phyloP scores from a whole-genome alignment of 2,329 filamentous ascomycete species.

The Cercospora berteroae region DNA sequence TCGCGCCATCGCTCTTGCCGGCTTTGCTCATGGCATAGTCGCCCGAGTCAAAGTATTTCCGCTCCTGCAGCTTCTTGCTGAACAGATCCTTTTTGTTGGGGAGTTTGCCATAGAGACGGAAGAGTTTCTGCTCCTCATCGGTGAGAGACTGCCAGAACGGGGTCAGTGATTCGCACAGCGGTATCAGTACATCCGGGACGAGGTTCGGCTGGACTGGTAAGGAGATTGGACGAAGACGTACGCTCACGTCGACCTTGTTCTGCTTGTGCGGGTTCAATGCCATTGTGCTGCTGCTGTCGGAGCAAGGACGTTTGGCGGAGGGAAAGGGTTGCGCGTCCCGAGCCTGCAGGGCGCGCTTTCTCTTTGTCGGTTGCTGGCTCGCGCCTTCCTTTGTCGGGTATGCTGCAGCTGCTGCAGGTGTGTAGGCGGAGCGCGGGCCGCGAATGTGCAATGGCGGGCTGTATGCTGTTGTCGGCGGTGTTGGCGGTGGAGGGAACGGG shows the following conservation, averaged over 20 bases:
- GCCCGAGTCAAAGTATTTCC: conserved; percentile 95
- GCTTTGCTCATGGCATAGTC: conserved; percentile 95
- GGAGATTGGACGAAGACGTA: conserved; percentile 51
- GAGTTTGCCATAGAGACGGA: conserved; percentile 96
- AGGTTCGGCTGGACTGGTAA: not conserved
- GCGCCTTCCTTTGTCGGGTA: not conserved
- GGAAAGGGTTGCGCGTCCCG: not conserved
- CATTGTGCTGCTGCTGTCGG: conserved; percentile 13
- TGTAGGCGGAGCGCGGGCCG: not conserved
- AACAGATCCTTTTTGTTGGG: conserved; percentile 94
- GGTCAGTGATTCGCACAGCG: conserved; percentile 13
- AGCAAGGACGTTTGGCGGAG: not conserved
- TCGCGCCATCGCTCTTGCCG: conserved; percentile 87
- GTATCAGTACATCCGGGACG: conserved; percentile 9
- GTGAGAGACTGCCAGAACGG: conserved; percentile 60
- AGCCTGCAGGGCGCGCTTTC: conserved; percentile 11
- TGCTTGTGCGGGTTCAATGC: conserved; percentile 89
- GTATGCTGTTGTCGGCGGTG: not conserved
- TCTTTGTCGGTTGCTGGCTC: not conserved
- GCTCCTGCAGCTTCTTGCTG: conserved; percentile 98
- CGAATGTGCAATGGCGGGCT: not conserved
- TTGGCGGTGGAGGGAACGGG: not conserved
- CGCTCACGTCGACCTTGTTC: conserved; percentile 96
- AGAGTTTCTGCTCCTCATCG: conserved; percentile 92
- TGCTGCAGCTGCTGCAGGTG: not conserved